Percentiles rank a stretch among this genome's conserved stretches.
Evolutionary conservation across 1,284 basidiomycete species (phyloP).

Genomic region (Melampsora americana): DNA sequence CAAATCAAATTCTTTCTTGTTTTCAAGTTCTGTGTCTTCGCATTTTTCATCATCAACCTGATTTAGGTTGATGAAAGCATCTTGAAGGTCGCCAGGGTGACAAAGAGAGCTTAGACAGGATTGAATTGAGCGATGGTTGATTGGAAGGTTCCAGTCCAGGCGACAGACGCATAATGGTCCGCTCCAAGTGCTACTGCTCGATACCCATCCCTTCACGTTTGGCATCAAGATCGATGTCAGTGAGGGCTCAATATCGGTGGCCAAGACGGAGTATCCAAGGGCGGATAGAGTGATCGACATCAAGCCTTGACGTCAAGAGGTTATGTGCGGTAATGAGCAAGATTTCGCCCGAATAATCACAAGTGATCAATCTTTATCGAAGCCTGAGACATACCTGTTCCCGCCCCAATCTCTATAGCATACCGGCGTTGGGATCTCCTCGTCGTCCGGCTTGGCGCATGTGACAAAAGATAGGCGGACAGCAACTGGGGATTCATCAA

Average conservation of each 20-base stretch:
- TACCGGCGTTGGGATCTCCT: constrained; percentile 50
- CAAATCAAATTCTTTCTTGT: constrained; percentile 64
- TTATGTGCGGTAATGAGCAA: neutral
- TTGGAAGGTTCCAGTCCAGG: constrained; percentile 62
- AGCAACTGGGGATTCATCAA: constrained; percentile 46
- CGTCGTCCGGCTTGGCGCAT: constrained; percentile 46
- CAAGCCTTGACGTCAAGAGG: constrained; percentile 47
- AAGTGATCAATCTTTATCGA: constrained; percentile 45
- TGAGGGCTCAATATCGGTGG: constrained; percentile 73
- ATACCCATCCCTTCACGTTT: constrained; percentile 64
- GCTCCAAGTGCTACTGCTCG: constrained; percentile 23
- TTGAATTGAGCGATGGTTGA: constrained; percentile 49
- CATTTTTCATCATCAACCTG: constrained; percentile 45
- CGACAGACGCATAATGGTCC: constrained; percentile 54
- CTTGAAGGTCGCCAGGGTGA: neutral
- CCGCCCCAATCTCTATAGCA: constrained; percentile 75
- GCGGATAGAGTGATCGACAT: constrained; percentile 63
- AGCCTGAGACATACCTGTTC: constrained; percentile 61
- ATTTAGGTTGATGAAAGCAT: constrained; percentile 10
- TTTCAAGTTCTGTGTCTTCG: neutral
- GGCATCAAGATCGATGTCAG: constrained; percentile 64
- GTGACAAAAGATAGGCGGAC: constrained; percentile 46
- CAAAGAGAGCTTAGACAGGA: neutral
- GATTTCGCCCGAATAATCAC: constrained; percentile 53
- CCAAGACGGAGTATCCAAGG: constrained; percentile 70